Evolutionary conservation across 257 asterid genomes (phyloP).

Genomic region (Echium plantagineum): DNA sequence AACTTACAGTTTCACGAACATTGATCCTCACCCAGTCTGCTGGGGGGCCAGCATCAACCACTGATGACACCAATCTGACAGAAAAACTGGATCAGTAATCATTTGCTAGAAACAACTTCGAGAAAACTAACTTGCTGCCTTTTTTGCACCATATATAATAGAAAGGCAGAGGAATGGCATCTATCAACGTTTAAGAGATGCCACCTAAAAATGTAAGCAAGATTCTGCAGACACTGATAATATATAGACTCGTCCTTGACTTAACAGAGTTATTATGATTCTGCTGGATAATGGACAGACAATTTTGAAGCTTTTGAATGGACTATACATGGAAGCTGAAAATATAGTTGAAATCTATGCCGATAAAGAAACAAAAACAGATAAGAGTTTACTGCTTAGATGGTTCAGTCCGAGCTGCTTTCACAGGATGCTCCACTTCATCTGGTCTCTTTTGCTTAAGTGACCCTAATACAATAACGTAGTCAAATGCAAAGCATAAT

Average conservation of each 20-base stretch:
- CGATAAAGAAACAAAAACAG: slow-evolving; percentile 1
- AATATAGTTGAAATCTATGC: neutral
- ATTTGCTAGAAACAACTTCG: neutral
- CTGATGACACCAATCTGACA: slow-evolving; percentile 56
- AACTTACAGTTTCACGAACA: slow-evolving; percentile 77
- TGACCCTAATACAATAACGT: slow-evolving; percentile 44
- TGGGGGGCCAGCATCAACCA: slow-evolving; percentile 84
- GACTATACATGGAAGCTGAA: neutral
- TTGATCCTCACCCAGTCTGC: slow-evolving; percentile 98
- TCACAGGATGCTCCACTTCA: slow-evolving; percentile 57
- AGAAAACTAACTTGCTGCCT: neutral
- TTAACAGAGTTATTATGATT: neutral
- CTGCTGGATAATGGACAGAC: neutral
- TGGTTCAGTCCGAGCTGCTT: slow-evolving; percentile 62
- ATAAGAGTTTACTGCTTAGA: slow-evolving; percentile 66
- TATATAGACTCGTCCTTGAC: neutral
- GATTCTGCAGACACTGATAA: neutral
- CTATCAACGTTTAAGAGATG: neutral
- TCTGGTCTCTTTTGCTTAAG: slow-evolving; percentile 83
- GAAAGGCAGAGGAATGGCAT: slow-evolving; percentile 1
- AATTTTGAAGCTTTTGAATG: neutral
- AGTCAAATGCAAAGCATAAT: slow-evolving; percentile 10
- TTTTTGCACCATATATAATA: slow-evolving; percentile 1
- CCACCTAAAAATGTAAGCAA: neutral
- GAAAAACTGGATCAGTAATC: slow-evolving; percentile 12